Conservation (phyloP, 345 rosid genomes). For the Gossypium australe region DNA sequence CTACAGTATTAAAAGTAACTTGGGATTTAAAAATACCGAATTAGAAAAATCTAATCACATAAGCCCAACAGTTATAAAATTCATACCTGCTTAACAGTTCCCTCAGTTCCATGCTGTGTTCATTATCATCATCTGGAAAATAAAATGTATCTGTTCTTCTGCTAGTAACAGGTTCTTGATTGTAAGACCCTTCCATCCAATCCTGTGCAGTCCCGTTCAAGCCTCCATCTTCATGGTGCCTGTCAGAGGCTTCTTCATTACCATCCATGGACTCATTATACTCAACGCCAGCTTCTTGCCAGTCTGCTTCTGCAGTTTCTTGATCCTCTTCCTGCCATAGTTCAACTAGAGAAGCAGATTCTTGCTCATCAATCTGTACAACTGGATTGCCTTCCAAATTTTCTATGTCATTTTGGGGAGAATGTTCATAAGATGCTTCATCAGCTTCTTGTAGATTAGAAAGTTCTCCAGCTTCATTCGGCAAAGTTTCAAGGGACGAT, state of each 20-base stretch:
- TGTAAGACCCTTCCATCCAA: conserved; percentile 55
- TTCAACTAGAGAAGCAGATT: conserved; percentile 31
- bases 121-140: conserved; percentile 62
- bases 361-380: conserved; percentile 27
- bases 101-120: conserved; percentile 59
- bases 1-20: conserved; percentile 32
- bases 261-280: conserved; percentile 36
- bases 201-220: conserved; percentile 47
- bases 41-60: neutral
- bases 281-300: conserved; percentile 35
- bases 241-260: conserved; percentile 32
- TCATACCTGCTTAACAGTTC: conserved; percentile 80
- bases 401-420: conserved; percentile 26
- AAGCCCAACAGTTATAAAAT: conserved; percentile 10
- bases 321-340: conserved; percentile 31
- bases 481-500: conserved; percentile 24
- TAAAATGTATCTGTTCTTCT: conserved; percentile 49
- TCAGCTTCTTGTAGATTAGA: conserved; percentile 11
- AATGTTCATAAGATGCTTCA: conserved; percentile 24
- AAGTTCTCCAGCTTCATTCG: conserved; percentile 22
- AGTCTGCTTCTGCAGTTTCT: conserved; percentile 40
- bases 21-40: conserved; percentile 10
- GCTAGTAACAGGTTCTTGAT: conserved; percentile 37
- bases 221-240: conserved; percentile 32
- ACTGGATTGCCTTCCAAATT: conserved; percentile 28